Percentiles rank a stretch among this genome's conserved stretches.
Conservation (phyloP, 306 rosid species). For the Pyrus pyrifolia region DNA sequence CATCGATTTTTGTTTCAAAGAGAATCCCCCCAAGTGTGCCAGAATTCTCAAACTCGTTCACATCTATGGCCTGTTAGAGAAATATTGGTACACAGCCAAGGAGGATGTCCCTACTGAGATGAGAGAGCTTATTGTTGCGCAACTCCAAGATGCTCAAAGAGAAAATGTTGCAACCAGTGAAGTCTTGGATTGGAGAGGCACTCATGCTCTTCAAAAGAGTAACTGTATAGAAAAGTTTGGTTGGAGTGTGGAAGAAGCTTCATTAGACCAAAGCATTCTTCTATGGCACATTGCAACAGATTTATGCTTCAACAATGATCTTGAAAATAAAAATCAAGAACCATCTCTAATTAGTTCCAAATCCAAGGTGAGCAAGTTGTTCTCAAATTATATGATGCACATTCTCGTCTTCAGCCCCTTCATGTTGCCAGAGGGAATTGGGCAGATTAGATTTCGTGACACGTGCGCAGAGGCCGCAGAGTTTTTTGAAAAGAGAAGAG, state of each 20-base stretch:
- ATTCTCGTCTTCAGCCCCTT: not conserved
- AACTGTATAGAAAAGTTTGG: conserved; percentile 23
- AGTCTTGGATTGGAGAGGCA: conserved; percentile 43
- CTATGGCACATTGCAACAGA: conserved; percentile 76
- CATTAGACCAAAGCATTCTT: conserved; percentile 52
- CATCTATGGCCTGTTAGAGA: conserved; percentile 27
- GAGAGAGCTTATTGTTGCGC: conserved; percentile 26
- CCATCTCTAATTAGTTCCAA: not conserved
- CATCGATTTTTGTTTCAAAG: conserved; percentile 41
- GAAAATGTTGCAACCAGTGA: conserved; percentile 19
- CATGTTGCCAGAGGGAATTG: not conserved
- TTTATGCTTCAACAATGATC: conserved; percentile 34
- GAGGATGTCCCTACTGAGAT: conserved; percentile 18
- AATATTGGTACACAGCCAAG: conserved; percentile 18
- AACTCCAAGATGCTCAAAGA: conserved; percentile 34
- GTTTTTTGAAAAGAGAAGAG: not conserved
- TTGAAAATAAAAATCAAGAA: not conserved
- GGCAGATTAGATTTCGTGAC: not conserved
- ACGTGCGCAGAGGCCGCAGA: not conserved
- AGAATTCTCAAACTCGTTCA: conserved; percentile 27
- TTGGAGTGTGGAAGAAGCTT: conserved; percentile 34
- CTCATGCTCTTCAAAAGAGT: conserved; percentile 35
- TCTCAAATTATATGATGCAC: not conserved
- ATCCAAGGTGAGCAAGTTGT: not conserved
- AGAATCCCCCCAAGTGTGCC: conserved; percentile 26